A percentile compares a stretch with the other conserved stretches of the same genome.
Conservation (phyloP, 139 green algal genomes). For the Chlamydomonas sp. region DNA sequence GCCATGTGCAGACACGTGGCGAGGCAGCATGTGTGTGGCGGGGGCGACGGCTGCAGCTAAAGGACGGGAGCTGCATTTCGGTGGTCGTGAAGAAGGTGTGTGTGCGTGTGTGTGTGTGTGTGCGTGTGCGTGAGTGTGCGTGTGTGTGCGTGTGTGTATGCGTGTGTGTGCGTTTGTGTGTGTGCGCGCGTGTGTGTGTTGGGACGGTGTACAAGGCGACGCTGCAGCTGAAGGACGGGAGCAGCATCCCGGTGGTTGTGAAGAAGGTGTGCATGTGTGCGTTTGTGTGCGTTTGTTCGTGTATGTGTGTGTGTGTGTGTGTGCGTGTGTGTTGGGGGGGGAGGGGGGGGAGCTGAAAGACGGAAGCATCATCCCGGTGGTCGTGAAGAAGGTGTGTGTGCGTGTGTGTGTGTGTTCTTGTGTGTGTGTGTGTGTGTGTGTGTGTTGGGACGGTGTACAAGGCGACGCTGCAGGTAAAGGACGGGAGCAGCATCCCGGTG, state of each 20-base stretch:
- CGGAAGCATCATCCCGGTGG: constrained; percentile 26
- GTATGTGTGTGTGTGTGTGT: too few species aligned
- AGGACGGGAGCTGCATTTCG: neutral
- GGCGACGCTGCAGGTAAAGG: constrained; percentile 38
- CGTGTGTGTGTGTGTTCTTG: too few species aligned
- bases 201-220: constrained; percentile 79
- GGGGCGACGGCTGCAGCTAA: too few species aligned
- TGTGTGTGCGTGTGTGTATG: too few species aligned
- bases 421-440: too few species aligned
- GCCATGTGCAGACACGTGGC: too few species aligned
- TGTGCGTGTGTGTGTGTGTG: neutral
- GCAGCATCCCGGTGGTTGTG: constrained; percentile 41
- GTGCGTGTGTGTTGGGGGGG: too few species aligned
- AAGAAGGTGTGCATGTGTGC: constrained; percentile 70
- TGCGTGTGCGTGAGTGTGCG: too few species aligned
- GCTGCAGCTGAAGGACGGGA: constrained; percentile 38
- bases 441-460: constrained; percentile 90
- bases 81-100: constrained; percentile 15
- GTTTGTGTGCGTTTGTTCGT: too few species aligned
- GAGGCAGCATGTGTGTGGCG: too few species aligned
- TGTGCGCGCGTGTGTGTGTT: constrained; percentile 84
- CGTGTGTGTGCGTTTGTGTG: too few species aligned
- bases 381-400: constrained; percentile 72
- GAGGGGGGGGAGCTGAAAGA: constrained; percentile 54
- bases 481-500: neutral